A percentile compares a stretch with the other conserved stretches of the same genome.
These are phyloP conservation scores for Melastoma malabathricum DNA, from an alignment of 345 rosid genomes.

Conservation along the genomic window DNA sequence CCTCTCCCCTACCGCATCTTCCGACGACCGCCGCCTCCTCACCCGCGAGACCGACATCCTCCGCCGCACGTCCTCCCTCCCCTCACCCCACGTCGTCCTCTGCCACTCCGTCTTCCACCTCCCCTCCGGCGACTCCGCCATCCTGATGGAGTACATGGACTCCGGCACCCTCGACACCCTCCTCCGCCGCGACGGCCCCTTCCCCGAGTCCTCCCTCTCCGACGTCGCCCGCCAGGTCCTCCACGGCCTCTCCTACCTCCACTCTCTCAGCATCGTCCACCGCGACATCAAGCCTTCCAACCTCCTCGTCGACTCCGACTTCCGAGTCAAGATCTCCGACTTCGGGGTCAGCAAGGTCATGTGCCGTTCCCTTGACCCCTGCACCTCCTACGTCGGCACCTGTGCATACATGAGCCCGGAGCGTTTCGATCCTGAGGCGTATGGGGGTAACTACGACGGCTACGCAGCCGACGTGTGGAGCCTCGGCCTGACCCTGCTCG, in stretches of 20 bases:
- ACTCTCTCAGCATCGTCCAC: constrained; percentile 56
- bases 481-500: constrained; percentile 63
- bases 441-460: constrained; percentile 46
- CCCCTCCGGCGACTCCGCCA: constrained; percentile 51
- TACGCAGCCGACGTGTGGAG: constrained; percentile 89
- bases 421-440: constrained; percentile 56
- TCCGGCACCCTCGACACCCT: constrained; percentile 51
- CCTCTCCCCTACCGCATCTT: constrained; percentile 45
- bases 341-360: constrained; percentile 79
- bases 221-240: constrained; percentile 50
- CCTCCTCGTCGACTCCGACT: constrained; percentile 34
- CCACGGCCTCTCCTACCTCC: constrained; percentile 50
- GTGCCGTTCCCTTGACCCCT: constrained; percentile 48
- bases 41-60: constrained; percentile 70
- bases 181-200: constrained; percentile 23
- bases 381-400: constrained; percentile 83
- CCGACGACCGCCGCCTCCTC: constrained; percentile 43
- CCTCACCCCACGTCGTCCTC: constrained; percentile 41
- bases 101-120: constrained; percentile 50
- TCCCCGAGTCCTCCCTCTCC: constrained; percentile 36
- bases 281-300: constrained; percentile 83
- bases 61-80: constrained; percentile 39
- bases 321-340: constrained; percentile 73
- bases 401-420: constrained; percentile 96
- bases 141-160: constrained; percentile 80